Percentiles rank a stretch among this genome's conserved stretches.
These are phyloP conservation scores for Pharnaceum exiguum DNA, from an alignment of 148 eudicot species.

Conservation along the genomic window DNA sequence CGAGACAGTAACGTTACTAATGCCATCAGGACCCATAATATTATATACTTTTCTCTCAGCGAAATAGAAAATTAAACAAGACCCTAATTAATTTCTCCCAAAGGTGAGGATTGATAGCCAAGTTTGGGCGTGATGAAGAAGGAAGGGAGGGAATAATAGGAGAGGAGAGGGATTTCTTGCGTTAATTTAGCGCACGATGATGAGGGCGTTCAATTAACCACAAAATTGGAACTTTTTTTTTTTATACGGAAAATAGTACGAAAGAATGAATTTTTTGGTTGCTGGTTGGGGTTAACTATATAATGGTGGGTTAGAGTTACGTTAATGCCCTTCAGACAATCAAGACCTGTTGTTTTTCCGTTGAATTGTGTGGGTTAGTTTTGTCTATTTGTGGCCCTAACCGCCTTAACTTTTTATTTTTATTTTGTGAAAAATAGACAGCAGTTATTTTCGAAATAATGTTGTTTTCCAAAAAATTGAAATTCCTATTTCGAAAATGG, in stretches of 20 bases:
- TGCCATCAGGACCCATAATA: constrained; percentile 34
- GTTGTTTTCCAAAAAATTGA: too few relatives aligned
- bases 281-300: too few relatives aligned
- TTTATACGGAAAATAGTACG: background rate
- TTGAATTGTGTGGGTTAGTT: too few relatives aligned
- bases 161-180: constrained; percentile 1
- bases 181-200: constrained; percentile 5
- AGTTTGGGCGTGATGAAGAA: background rate
- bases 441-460: too few relatives aligned
- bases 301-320: too few relatives aligned
- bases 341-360: too few relatives aligned
- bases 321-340: too few relatives aligned
- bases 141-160: background rate
- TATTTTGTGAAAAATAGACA: too few relatives aligned
- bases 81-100: constrained; percentile 16
- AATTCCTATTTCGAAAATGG: too few relatives aligned
- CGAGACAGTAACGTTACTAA: constrained; percentile 20
- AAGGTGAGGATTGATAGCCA: background rate
- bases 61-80: background rate
- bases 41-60: background rate
- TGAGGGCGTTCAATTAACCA: background rate
- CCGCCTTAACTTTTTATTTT: too few relatives aligned
- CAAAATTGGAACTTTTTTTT: background rate
- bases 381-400: too few relatives aligned
- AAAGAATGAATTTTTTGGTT: too few relatives aligned